A percentile compares a stretch with the other conserved stretches of the same genome.
phyloP scores from a whole-genome alignment of 495 filamentous ascomycete genomes.

The Chaetomidium leptoderma region DNA sequence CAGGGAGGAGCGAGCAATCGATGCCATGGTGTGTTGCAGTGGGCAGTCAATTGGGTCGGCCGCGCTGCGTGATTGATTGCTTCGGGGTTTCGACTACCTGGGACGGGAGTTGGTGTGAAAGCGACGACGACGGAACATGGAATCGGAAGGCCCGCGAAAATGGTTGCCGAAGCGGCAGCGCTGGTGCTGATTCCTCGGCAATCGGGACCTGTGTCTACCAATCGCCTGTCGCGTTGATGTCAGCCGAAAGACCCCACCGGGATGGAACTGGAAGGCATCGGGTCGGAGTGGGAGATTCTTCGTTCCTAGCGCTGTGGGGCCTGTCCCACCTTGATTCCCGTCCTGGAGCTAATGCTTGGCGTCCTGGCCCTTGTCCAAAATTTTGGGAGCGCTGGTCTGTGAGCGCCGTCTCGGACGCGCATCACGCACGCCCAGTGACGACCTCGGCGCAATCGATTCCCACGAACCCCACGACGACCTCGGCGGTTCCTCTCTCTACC shows the following conservation, averaged over 20 bases:
- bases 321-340: not conserved
- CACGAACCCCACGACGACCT: constrained; percentile 1
- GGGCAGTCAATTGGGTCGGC: constrained; percentile 28
- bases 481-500: not conserved
- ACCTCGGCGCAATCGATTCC: not conserved
- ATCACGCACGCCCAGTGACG: not conserved
- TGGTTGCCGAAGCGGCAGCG: constrained; percentile 21
- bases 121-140: constrained; percentile 17
- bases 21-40: constrained; percentile 44
- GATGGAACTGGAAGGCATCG: constrained; percentile 10
- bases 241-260: constrained; percentile 24
- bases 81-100: constrained; percentile 3
- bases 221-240: constrained; percentile 27
- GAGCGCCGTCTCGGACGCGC: not conserved
- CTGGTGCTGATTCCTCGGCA: constrained; percentile 30
- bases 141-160: constrained; percentile 17
- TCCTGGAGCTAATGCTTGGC: too few relatives aligned
- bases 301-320: not conserved
- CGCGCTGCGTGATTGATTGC: constrained; percentile 8
- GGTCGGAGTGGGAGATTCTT: constrained; percentile 17
- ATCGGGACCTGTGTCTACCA: constrained; percentile 28
- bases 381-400: not conserved
- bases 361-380: not conserved
- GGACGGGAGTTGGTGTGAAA: not conserved
- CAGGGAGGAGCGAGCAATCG: constrained; percentile 51